Conservation (phyloP, 345 rosid species). For the Angophora floribunda region DNA sequence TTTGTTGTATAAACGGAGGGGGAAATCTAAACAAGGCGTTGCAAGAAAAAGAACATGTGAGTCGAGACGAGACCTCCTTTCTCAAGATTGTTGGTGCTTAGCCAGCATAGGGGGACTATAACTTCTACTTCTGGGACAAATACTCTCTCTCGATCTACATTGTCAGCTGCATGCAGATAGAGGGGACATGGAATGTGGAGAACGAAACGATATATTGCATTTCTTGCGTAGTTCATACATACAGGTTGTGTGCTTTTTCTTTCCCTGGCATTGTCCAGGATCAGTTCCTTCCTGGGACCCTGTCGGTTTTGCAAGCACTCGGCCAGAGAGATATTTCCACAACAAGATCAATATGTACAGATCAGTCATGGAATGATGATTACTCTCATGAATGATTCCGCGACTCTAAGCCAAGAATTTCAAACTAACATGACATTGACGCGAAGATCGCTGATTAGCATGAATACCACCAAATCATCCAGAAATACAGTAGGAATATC, state of each 20-base stretch:
- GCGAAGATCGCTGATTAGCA: neutral
- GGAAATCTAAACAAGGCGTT: neutral
- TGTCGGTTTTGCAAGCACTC: neutral
- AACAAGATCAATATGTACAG: neutral
- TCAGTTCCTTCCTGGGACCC: neutral
- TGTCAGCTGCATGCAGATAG: neutral
- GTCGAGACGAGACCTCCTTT: neutral
- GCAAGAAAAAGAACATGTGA: neutral
- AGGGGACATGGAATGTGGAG: neutral
- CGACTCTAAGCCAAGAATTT: neutral
- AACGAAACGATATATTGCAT: neutral
- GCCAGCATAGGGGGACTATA: neutral
- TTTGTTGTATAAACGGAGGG: neutral
- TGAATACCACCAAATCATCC: neutral
- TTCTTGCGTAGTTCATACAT: neutral
- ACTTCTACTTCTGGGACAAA: neutral
- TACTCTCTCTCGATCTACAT: neutral
- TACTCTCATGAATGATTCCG: neutral
- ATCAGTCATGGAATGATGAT: neutral
- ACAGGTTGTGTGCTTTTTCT: neutral
- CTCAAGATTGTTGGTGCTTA: neutral
- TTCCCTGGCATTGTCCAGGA: neutral
- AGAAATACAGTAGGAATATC: neutral
- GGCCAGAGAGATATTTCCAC: neutral
- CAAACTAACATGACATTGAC: neutral